phyloP scores from a whole-genome alignment of 257 asterid species.

The Solanum arcanum region DNA sequence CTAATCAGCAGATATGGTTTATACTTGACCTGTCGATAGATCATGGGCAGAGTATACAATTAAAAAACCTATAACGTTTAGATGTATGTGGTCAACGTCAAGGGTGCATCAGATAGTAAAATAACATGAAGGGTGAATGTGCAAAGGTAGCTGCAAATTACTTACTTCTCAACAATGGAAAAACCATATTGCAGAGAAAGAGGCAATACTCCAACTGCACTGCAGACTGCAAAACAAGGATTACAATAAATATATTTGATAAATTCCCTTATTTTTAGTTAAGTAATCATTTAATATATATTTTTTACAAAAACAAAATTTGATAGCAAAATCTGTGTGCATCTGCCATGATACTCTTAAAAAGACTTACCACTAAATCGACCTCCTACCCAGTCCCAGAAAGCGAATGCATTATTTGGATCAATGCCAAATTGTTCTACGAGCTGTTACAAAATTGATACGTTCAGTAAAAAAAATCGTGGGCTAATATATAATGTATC shows the following conservation, averaged over 20 bases:
- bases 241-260: constrained; percentile 10
- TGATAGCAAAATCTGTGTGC: background rate
- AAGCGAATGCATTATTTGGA: constrained; percentile 97
- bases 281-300: background rate
- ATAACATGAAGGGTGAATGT: background rate
- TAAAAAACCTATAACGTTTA: background rate
- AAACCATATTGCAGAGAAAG: constrained; percentile 97
- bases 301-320: background rate
- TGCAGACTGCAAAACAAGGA: constrained; percentile 74
- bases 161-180: constrained; percentile 72
- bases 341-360: background rate
- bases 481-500: background rate
- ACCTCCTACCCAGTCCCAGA: constrained; percentile 99
- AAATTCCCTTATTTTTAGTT: background rate
- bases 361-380: constrained; percentile 79
- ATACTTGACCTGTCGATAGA: background rate
- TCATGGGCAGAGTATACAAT: background rate
- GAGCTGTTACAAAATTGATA: constrained; percentile 40
- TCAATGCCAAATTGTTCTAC: constrained; percentile 97
- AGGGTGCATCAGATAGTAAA: background rate
- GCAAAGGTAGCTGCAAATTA: constrained; percentile 12
- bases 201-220: constrained; percentile 98
- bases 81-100: background rate
- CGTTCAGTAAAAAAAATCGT: background rate
- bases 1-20: background rate